Conservation (phyloP, 148 eudicot genomes). For the Heliosperma pusillum region DNA sequence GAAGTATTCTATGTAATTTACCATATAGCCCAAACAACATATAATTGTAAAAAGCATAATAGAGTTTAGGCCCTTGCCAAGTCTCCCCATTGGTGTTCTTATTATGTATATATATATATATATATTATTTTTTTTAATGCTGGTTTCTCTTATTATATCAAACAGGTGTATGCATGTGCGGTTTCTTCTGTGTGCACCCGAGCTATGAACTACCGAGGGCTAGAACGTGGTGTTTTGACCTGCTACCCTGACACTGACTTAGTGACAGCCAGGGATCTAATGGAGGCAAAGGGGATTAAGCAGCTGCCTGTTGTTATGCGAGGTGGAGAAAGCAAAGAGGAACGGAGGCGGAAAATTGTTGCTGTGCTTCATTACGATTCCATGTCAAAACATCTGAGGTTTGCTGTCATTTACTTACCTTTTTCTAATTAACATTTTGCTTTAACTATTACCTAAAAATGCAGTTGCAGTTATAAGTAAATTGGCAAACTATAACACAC, state of each 20-base stretch:
- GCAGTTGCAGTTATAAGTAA: not conserved
- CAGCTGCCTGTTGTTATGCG: conserved; percentile 90
- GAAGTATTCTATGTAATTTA: not conserved
- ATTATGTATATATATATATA: too few relatives aligned
- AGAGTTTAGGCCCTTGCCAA: not conserved
- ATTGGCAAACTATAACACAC: too few relatives aligned
- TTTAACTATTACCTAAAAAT: not conserved
- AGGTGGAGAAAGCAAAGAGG: conserved; percentile 49
- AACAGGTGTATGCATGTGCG: conserved; percentile 53
- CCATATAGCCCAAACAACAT: not conserved
- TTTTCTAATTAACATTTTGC: not conserved
- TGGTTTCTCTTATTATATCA: not conserved
- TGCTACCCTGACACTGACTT: conserved; percentile 91
- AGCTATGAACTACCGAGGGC: conserved; percentile 68
- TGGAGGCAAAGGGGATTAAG: conserved; percentile 90
- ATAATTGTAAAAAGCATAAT: not conserved
- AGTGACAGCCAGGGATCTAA: conserved; percentile 76
- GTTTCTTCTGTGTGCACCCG: conserved; percentile 76
- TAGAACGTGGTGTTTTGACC: conserved; percentile 73
- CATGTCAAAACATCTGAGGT: conserved; percentile 63
- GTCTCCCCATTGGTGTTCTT: not conserved
- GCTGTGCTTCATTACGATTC: conserved; percentile 77
- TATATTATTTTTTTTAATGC: too few relatives aligned
- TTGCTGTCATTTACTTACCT: not conserved
- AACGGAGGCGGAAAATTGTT: conserved; percentile 61